These are phyloP conservation scores for Lentinula sp. DNA, from an alignment of 768 basidiomycete species.

Conservation along the genomic window DNA sequence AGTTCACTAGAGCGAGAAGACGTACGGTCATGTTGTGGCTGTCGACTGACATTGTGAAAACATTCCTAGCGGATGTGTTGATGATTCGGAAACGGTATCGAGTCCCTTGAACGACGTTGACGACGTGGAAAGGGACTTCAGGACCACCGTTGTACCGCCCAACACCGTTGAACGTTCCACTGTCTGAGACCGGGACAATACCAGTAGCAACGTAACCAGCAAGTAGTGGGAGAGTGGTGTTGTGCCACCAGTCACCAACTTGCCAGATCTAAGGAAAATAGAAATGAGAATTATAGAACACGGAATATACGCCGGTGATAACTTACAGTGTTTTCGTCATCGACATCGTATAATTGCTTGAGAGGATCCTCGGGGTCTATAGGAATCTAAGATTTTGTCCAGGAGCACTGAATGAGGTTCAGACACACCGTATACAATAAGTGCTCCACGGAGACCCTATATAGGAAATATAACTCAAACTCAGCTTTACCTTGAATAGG, in stretches of 20 bases:
- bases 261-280: neutral
- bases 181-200: constrained; percentile 25
- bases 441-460: constrained; percentile 26
- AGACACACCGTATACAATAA: constrained; percentile 25
- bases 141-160: constrained; percentile 36
- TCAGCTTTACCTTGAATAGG: neutral
- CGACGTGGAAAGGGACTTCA: constrained; percentile 25
- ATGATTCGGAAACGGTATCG: constrained; percentile 45
- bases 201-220: constrained; percentile 14
- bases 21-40: constrained; percentile 28
- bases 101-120: constrained; percentile 28
- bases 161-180: constrained; percentile 39
- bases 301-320: neutral
- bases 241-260: constrained; percentile 19
- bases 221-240: constrained; percentile 18
- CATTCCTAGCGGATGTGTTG: constrained; percentile 28
- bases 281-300: neutral
- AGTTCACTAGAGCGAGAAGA: neutral
- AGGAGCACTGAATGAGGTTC: neutral
- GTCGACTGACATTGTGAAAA: constrained; percentile 32
- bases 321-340: constrained; percentile 22
- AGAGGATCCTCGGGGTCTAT: constrained; percentile 34
- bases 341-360: constrained; percentile 34
- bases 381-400: neutral
- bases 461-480: neutral